Base-by-base conservation (phyloP, 495 filamentous ascomycete genomes). In the Xylona heveae region DNA sequence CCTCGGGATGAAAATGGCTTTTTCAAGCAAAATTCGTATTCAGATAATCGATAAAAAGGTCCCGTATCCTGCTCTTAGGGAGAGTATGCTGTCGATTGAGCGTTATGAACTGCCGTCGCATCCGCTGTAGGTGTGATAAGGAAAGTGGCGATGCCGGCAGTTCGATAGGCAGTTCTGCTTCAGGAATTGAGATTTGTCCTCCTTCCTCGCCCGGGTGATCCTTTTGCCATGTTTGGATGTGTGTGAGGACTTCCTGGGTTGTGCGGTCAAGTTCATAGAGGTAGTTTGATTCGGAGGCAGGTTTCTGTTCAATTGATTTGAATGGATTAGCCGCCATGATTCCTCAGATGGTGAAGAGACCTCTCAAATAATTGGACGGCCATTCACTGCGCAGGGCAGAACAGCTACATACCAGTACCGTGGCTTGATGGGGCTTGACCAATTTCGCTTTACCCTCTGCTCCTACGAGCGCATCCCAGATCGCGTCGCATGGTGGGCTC, bases 61-160 rank as follows among this genome's bases (percentile, higher is more conserved):
- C 67, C 38, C 61, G 53, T 35, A 83, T 64, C 51, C 75, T 58
- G 10, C 43, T 51, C 35, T 63, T 73, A 42, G 42, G 63, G 43
- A 57, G 57, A 23, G 48, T 46, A 33, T 68, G 58, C 39, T 62
- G 55, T 19, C 78, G 49, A 40, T 93, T 85, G 44, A 94, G 45
- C 24, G 62, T 61, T 36, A 91, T 82, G 59, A 83, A 95, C 45
- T 85, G 79, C 39, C 88, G 67, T 30, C 83, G 61, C 38, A 91
- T 43, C 33, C 88, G 53, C 53, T 94, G 88, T 47, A 95, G 47
- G 40, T 76, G 69, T 20, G 85, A 76, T 28, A 91, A 42, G 0
- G 70, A 46, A 38, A 6, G 44, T 40, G 9, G 53, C 55, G 12
- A 60, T 40, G 56, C 54, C 0, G 78, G 77, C 23, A 83, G 46